Evolutionary conservation across 768 basidiomycete species (phyloP).

Genomic region (Xerocomellus amylosporus): DNA sequence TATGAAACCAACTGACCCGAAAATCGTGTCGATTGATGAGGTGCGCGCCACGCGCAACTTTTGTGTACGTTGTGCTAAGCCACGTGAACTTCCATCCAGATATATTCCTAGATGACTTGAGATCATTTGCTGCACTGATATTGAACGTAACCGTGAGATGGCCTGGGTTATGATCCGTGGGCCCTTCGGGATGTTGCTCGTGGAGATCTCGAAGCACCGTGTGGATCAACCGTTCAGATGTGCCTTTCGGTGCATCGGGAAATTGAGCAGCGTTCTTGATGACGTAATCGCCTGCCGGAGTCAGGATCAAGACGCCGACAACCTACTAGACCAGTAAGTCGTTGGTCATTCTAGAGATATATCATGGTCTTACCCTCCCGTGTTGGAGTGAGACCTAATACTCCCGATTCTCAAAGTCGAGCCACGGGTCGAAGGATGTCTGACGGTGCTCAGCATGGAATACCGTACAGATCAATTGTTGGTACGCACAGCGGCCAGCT

Average conservation of each 20-base stretch:
- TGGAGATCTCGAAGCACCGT: constrained; percentile 44
- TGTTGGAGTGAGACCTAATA: constrained; percentile 54
- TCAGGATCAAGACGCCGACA: constrained; percentile 50
- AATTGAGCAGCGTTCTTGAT: constrained; percentile 58
- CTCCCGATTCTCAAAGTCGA: constrained; percentile 51
- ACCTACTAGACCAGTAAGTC: constrained; percentile 24
- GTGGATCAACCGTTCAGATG: constrained; percentile 51
- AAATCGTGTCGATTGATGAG: constrained; percentile 44
- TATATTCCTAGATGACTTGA: constrained; percentile 43
- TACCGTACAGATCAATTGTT: neutral
- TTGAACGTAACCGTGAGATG: constrained; percentile 45
- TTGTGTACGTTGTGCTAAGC: constrained; percentile 43
- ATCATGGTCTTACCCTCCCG: neutral
- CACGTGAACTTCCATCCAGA: constrained; percentile 47
- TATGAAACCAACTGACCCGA: constrained; percentile 33
- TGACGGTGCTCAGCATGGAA: constrained; percentile 12
- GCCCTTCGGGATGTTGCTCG: constrained; percentile 23
- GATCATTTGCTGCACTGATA: constrained; percentile 42
- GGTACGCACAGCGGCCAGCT: constrained; percentile 47
- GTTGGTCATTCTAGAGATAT: no score
- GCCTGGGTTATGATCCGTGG: neutral
- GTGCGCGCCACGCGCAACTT: constrained; percentile 39
- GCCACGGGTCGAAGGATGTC: constrained; percentile 51
- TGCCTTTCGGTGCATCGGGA: constrained; percentile 51
- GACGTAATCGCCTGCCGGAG: constrained; percentile 47